Percentiles rank a stretch among this genome's conserved stretches.
Evolutionary conservation across 1,284 basidiomycete species (phyloP).

Genomic region (Mrakiaceae sp.): DNA sequence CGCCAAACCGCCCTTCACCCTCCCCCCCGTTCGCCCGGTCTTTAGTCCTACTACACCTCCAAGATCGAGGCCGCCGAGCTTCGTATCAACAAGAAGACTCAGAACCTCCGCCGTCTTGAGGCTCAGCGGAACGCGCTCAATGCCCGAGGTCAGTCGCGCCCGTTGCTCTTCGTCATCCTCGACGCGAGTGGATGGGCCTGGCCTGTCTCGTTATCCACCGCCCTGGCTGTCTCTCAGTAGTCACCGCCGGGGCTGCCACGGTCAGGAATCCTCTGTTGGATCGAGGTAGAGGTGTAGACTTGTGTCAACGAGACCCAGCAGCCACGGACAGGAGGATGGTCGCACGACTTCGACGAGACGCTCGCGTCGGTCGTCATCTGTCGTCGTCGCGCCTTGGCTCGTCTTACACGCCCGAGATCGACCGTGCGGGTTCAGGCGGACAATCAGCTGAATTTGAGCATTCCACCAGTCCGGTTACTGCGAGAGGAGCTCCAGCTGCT

Average conservation of each 20-base stretch:
- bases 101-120: constrained; percentile 88
- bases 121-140: constrained; percentile 95
- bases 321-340: background rate
- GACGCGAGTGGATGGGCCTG: background rate
- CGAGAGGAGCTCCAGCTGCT: constrained; percentile 89
- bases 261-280: too few relatives aligned
- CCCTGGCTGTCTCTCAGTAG: too few relatives aligned
- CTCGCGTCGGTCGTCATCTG: background rate
- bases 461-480: constrained; percentile 57
- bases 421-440: background rate
- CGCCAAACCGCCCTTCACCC: too few relatives aligned
- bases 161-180: background rate
- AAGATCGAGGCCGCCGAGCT: constrained; percentile 91
- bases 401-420: background rate
- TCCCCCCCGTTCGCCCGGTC: too few relatives aligned
- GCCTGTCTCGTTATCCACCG: background rate
- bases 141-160: constrained; percentile 59
- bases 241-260: too few relatives aligned
- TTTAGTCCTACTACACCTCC: constrained; percentile 70
- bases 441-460: background rate
- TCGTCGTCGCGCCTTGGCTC: background rate
- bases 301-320: too few relatives aligned
- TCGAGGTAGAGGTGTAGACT: too few relatives aligned
- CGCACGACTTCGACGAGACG: background rate
- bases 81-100: constrained; percentile 88